Evolutionary conservation across 257 asterid species (phyloP), one percentile per base, ranked within the genome.

Genomic region (Voacanga thouarsii): DNA sequence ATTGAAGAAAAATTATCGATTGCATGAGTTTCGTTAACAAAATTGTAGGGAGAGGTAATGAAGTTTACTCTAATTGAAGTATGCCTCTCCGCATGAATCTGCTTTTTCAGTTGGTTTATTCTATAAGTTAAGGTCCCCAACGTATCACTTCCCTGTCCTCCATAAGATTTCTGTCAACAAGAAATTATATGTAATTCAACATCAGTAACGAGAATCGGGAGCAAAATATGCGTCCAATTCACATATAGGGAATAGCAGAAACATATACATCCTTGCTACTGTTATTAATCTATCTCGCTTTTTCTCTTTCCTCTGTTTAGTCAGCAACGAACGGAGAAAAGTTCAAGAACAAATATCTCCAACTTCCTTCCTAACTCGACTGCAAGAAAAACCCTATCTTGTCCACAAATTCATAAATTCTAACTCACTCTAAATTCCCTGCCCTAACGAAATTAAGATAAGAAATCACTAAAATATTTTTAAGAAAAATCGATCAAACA

Each of bases 71-170:
- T 78, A 80, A 93, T 80, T 11, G 90, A 83, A 79, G 72, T 51
- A 82, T 78, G 68, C 82, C 97, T 90, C 56, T 88, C 94, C 12
- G 82, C 79, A 72, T 88, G 90, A 83, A 93, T 91, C 84, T 90
- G 87, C 91, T 74, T 87, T 83, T 82, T 90, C 79, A 91, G 85
- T 84, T 86, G 91, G 72, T 86, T 77, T 51, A 93, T 81, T 84
- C 86, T 87, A 55, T 26, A 44, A 61, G 61, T 63, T 82, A 92
- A 85, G 76, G 75, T 70, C 63, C 77, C 83, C 83, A 75, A 72
- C 19, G 80, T 74, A 83, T 88, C 90, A 80, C 69, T 80, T 77
- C 78, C 89, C 80, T 78, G 86, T 77, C 84, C 88, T 67, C 81
- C 96, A 75, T 74, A 72, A 24, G 59, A 68, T 61, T 77, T 84